Percentiles rank a stretch among this genome's conserved stretches.
phyloP scores from a whole-genome alignment of 2,329 filamentous ascomycete genomes.

The Penicillium glabrum region DNA sequence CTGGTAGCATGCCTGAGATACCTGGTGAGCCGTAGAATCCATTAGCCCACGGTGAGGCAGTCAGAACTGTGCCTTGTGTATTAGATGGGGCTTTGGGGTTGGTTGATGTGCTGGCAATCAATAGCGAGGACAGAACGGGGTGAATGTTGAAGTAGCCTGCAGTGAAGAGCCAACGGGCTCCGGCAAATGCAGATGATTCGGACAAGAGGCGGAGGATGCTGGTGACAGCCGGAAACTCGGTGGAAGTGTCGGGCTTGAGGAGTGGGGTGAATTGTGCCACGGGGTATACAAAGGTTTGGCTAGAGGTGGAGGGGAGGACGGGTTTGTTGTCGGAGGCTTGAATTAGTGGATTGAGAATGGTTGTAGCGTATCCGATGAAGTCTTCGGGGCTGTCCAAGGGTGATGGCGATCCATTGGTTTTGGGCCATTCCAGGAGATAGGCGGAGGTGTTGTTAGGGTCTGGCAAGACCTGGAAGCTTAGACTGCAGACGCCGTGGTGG shows the following conservation, averaged over 20 bases:
- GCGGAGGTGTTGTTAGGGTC: constrained; percentile 42
- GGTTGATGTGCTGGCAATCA: constrained; percentile 67
- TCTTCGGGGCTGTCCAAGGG: constrained; percentile 68
- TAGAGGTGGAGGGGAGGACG: constrained; percentile 32
- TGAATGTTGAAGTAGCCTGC: constrained; percentile 99
- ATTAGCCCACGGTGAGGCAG: constrained; percentile 89
- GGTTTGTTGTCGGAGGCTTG: constrained; percentile 46
- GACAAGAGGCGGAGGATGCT: constrained; percentile 70
- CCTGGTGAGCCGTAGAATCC: constrained; percentile 90
- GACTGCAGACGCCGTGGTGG: constrained; percentile 71
- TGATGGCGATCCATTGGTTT: constrained; percentile 69
- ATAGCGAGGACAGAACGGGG: constrained; percentile 73
- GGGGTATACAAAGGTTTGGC: constrained; percentile 78
- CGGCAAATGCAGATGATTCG: constrained; percentile 57
- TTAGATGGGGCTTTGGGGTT: constrained; percentile 29
- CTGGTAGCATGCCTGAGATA: constrained; percentile 84
- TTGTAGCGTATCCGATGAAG: constrained; percentile 70
- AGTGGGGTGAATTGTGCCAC: constrained; percentile 86
- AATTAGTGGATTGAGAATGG: constrained; percentile 66
- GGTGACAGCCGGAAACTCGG: constrained; percentile 80
- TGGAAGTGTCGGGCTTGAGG: constrained; percentile 75
- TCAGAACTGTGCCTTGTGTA: constrained; percentile 75
- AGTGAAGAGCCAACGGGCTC: constrained; percentile 90
- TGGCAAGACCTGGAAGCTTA: constrained; percentile 79
- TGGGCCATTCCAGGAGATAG: constrained; percentile 70